Conservation (phyloP, 495 filamentous ascomycete genomes). For the Daldinia decipiens region DNA sequence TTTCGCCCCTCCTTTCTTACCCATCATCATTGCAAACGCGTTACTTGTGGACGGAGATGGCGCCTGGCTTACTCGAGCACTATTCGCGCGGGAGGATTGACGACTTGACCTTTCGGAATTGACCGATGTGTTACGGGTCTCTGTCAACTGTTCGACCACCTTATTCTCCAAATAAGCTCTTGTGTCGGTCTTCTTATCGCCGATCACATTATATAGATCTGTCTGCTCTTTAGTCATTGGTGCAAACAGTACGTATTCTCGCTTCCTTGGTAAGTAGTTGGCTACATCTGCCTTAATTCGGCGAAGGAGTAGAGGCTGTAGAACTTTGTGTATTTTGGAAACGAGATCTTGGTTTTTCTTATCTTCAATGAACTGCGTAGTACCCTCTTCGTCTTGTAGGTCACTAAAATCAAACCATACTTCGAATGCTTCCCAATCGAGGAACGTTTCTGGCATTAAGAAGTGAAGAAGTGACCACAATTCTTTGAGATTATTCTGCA, state of each 20-base stretch:
- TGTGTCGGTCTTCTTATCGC: slow-evolving; percentile 74
- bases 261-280: slow-evolving; percentile 87
- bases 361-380: slow-evolving; percentile 76
- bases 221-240: slow-evolving; percentile 88
- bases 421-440: slow-evolving; percentile 88
- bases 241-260: slow-evolving; percentile 94
- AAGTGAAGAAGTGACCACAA: slow-evolving; percentile 97
- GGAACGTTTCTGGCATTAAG: slow-evolving; percentile 89
- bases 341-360: slow-evolving; percentile 85
- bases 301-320: slow-evolving; percentile 90
- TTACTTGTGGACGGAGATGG: slow-evolving; percentile 47
- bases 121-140: slow-evolving; percentile 50
- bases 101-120: slow-evolving; percentile 50
- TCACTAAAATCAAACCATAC: slow-evolving; percentile 96
- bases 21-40: slow-evolving; percentile 61
- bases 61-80: slow-evolving; percentile 29
- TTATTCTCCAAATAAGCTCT: slow-evolving; percentile 85
- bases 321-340: slow-evolving; percentile 86
- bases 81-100: slow-evolving; percentile 52
- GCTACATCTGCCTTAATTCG: slow-evolving; percentile 95
- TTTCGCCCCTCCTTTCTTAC: slow-evolving; percentile 46
- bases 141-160: slow-evolving; percentile 74
- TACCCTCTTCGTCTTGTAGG: slow-evolving; percentile 76
- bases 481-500: slow-evolving; percentile 96
- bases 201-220: slow-evolving; percentile 88